Evolutionary conservation across 2,329 filamentous ascomycete species (phyloP).

Genomic region (Fusarium zealandicum): DNA sequence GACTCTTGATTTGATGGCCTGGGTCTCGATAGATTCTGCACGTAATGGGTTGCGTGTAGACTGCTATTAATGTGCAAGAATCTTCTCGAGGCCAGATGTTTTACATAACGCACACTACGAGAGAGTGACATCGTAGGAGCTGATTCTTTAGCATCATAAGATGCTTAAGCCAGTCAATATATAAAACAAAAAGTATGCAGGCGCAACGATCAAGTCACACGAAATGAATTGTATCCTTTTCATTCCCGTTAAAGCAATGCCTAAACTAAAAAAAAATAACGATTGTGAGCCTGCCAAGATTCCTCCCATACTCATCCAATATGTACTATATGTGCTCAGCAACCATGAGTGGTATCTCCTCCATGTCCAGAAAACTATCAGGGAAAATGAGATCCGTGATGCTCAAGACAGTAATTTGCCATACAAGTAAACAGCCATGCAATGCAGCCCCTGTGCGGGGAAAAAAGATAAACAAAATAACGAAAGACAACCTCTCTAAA

Average conservation of each 20-base stretch:
- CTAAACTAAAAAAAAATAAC: conserved; percentile 20
- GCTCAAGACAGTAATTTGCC: conserved; percentile 20
- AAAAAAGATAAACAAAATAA: conserved; percentile 15
- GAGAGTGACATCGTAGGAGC: too few species aligned
- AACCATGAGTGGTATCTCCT: conserved; percentile 36
- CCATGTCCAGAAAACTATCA: conserved; percentile 21
- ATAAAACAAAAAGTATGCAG: neutral
- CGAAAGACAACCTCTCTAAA: conserved; percentile 26
- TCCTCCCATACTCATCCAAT: conserved; percentile 24
- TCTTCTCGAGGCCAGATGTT: too few species aligned
- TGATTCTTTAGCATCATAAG: too few species aligned
- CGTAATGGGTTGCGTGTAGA: too few species aligned
- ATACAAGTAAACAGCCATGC: conserved; percentile 28
- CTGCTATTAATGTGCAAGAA: too few species aligned
- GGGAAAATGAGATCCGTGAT: conserved; percentile 26
- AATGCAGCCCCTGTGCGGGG: conserved; percentile 32
- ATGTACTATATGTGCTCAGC: conserved; percentile 28
- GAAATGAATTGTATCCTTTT: conserved; percentile 17
- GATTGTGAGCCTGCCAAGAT: conserved; percentile 23
- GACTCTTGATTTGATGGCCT: too few species aligned
- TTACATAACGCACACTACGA: too few species aligned
- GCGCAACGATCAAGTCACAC: neutral
- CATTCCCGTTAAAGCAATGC: conserved; percentile 1
- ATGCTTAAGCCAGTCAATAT: neutral
- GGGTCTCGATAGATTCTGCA: too few species aligned